Evolutionary conservation across 805 yeast genomes (phyloP).

Genomic region (Wickerhamomyces hampshirensis): DNA sequence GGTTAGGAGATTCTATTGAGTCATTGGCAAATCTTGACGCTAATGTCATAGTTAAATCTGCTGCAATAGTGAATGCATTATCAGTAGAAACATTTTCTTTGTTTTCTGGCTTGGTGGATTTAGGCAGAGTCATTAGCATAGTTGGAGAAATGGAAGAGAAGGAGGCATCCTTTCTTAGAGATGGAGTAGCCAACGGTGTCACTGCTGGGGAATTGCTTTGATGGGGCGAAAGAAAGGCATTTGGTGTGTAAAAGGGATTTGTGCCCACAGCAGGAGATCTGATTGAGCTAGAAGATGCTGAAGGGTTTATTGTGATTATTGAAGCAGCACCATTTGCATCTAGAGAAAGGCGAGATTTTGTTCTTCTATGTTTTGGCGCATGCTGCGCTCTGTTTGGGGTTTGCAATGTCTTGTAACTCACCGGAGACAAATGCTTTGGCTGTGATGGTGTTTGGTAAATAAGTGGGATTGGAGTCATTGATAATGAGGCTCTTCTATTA

Average conservation of each 20-base stretch:
- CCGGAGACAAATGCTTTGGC: slow-evolving; percentile 3
- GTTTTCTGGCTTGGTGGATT: background rate
- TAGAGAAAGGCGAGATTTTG: slow-evolving; percentile 35
- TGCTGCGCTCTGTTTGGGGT: slow-evolving; percentile 6
- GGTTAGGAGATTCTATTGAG: background rate
- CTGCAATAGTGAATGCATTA: slow-evolving; percentile 10
- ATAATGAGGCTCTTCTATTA: slow-evolving; percentile 18
- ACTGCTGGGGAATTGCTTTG: slow-evolving; percentile 13
- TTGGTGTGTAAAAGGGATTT: slow-evolving; percentile 45
- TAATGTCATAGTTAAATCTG: slow-evolving; percentile 25
- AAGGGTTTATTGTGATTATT: slow-evolving; percentile 18
- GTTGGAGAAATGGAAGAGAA: slow-evolving; percentile 16
- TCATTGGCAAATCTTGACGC: slow-evolving; percentile 19
- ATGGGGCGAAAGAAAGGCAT: slow-evolving; percentile 36
- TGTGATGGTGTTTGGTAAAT: slow-evolving; percentile 23
- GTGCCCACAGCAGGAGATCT: slow-evolving; percentile 33
- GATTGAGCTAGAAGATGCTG: slow-evolving; percentile 16
- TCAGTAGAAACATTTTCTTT: too few species aligned
- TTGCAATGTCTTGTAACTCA: background rate
- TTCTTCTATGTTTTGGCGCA: slow-evolving; percentile 30
- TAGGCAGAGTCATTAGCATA: slow-evolving; percentile 15
- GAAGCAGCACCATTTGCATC: slow-evolving; percentile 30
- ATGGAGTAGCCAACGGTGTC: slow-evolving; percentile 21
- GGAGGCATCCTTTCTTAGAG: slow-evolving; percentile 5
- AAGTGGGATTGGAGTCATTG: slow-evolving; percentile 32